Base-by-base conservation (phyloP, 768 basidiomycete genomes). In the Boletus rubescentipes region DNA sequence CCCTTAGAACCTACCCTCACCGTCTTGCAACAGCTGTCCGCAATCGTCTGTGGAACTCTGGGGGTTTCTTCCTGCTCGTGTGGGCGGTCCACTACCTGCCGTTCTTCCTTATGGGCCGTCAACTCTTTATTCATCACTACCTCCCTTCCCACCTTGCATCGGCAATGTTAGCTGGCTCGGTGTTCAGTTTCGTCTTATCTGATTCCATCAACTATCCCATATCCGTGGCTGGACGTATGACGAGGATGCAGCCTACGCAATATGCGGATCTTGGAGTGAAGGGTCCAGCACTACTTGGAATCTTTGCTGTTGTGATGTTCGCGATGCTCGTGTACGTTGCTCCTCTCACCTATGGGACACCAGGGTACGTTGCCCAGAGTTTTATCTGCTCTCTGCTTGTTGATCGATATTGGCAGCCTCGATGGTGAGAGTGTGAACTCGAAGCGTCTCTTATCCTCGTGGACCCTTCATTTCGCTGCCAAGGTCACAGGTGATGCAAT, bases 21-120 rank as follows among this genome's bases (percentile, higher is more conserved):
- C 38, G 43, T 18, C 40, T 52, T 38, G 29, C 18, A 23, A 44
- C 59, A 98, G 96, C 87, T 55, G 85, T 93, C 26, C 92, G 94
- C 46, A 94, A 96, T 67, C 87, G 97, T 34, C 78, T 98, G 11
- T 92, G 94, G 85, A 95, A 98, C 68, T 94, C 93, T 42, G 84
- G 91, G 23, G 93, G 96, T 20, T 97, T 98, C 79, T 98, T 99
- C 84, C 73, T 94, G 49, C 75, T 94, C 30, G 83, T 96, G 23
- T 99, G 97, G 97, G 87, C 81, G 12, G 91, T 91, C 51, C 97
- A 99, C 70, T 99, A 97, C 75, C 75, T 89, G 66, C 97, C 97
- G 7, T 99, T 98, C 82, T 99, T 92, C 86, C 79, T 98, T 26
- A 96, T 99, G 93, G 88, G 81, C 66, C 90, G 97, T 36, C 97